phyloP scores from a whole-genome alignment of 768 basidiomycete species.

The Porpolomopsis calyptriformis region DNA sequence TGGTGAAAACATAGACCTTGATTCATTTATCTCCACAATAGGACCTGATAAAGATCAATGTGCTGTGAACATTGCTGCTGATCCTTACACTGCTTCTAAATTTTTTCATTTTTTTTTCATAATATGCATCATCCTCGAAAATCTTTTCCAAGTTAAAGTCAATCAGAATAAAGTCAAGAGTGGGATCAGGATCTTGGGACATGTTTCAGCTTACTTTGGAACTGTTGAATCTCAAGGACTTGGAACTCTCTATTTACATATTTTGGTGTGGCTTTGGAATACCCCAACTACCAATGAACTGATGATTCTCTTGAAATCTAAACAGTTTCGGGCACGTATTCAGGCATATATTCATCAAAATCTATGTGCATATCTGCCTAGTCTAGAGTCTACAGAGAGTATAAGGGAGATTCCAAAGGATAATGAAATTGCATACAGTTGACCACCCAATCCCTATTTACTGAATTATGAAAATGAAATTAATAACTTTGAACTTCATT shows the following conservation, averaged over 20 bases:
- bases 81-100: constrained; percentile 32
- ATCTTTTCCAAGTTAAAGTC: constrained; percentile 23
- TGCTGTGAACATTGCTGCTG: constrained; percentile 20
- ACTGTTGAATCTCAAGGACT: constrained; percentile 30
- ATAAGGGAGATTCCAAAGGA: constrained; percentile 17
- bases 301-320: constrained; percentile 12
- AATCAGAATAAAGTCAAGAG: constrained; percentile 7
- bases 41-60: constrained; percentile 18
- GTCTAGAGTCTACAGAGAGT: constrained; percentile 17
- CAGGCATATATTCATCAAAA: constrained; percentile 22
- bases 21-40: constrained; percentile 19
- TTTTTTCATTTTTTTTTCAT: constrained; percentile 33
- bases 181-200: constrained; percentile 23
- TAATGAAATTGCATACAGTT: constrained; percentile 21
- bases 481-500: constrained; percentile 12
- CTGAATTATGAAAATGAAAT: constrained; percentile 13
- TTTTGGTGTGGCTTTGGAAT: constrained; percentile 27
- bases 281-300: constrained; percentile 18
- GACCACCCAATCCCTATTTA: constrained; percentile 21
- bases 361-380: constrained; percentile 22
- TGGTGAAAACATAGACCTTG: constrained; percentile 33
- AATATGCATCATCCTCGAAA: constrained; percentile 21
- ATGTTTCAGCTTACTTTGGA: constrained; percentile 15
- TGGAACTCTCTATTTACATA: constrained; percentile 31
- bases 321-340: constrained; percentile 19